phyloP scores from a whole-genome alignment of 371 early-diverging fungal genomes.

The Rhizomucor miehei region DNA sequence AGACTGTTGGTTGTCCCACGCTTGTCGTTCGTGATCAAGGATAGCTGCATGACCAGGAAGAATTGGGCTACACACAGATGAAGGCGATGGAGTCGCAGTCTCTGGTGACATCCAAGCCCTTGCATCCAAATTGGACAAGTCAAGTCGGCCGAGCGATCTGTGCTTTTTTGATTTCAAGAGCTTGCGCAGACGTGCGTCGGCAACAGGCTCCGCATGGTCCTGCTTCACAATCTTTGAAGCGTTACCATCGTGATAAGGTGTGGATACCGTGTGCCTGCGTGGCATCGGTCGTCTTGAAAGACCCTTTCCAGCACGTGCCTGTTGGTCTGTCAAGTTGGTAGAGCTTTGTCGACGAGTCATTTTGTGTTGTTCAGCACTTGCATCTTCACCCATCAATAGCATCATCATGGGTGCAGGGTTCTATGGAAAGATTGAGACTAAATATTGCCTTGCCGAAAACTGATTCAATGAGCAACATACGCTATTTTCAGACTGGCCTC shows the following conservation, averaged over 20 bases:
- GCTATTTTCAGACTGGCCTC: no score
- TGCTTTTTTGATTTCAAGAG: constrained; percentile 36
- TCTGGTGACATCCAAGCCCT: constrained; percentile 10
- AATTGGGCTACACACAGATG: constrained; percentile 12
- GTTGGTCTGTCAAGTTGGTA: background rate
- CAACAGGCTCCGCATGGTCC: constrained; percentile 6
- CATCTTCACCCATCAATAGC: background rate
- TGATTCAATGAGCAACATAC: no score
- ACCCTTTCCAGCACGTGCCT: background rate
- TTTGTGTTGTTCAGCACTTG: background rate
- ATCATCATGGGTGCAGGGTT: background rate
- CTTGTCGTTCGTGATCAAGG: background rate
- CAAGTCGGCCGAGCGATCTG: constrained; percentile 36
- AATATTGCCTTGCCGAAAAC: no score
- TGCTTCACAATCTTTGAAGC: constrained; percentile 4
- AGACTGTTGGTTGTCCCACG: background rate
- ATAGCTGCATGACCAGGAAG: constrained; percentile 2
- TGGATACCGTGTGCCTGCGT: constrained; percentile 46
- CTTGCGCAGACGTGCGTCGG: constrained; percentile 15
- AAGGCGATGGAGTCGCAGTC: constrained; percentile 5
- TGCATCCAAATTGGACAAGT: constrained; percentile 13
- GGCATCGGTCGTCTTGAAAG: constrained; percentile 21
- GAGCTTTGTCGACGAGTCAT: background rate
- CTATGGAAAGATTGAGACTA: background rate
- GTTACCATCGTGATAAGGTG: constrained; percentile 23